Conservation (phyloP, 192 early-diverging fungal genomes). For the Haplosporangium gracile region DNA sequence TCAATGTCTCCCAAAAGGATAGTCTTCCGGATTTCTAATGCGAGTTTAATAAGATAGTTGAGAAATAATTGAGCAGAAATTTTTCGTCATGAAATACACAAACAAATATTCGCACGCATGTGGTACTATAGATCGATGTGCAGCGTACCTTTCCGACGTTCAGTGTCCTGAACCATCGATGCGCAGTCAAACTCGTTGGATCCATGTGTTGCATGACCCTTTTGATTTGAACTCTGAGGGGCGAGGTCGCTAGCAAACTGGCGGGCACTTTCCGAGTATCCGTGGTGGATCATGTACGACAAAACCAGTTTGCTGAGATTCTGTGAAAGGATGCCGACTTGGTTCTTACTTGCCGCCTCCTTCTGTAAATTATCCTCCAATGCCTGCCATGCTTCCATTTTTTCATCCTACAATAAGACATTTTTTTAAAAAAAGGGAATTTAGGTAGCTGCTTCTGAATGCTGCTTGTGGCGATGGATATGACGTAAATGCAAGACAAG, state of each 20-base stretch:
- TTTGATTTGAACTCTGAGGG: conserved; percentile 9
- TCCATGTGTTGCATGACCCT: not conserved
- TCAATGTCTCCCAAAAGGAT: conserved; percentile 85
- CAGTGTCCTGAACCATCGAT: conserved; percentile 18
- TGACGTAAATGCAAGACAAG: not conserved
- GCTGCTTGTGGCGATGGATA: not conserved
- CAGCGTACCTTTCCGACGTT: conserved; percentile 42
- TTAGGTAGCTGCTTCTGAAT: not conserved
- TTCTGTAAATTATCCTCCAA: conserved; percentile 41
- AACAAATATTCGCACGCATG: no score
- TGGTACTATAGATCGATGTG: not conserved
- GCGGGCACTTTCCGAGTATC: conserved; percentile 82
- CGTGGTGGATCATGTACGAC: conserved; percentile 87
- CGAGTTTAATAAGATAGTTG: not conserved
- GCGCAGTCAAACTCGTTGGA: not conserved
- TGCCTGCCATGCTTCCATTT: conserved; percentile 57
- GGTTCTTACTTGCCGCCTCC: conserved; percentile 16
- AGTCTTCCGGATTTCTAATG: conserved; percentile 58
- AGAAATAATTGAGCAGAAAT: not conserved
- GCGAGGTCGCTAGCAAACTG: conserved; percentile 65
- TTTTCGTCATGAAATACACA: not conserved
- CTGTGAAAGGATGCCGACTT: conserved; percentile 32
- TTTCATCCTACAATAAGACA: conserved; percentile 49
- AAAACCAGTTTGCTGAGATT: conserved; percentile 77
- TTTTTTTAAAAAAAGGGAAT: no score